A percentile compares a stretch with the other conserved stretches of the same genome.
phyloP scores from a whole-genome alignment of 2,329 filamentous ascomycete genomes.

The Pyrenophora seminiperda region DNA sequence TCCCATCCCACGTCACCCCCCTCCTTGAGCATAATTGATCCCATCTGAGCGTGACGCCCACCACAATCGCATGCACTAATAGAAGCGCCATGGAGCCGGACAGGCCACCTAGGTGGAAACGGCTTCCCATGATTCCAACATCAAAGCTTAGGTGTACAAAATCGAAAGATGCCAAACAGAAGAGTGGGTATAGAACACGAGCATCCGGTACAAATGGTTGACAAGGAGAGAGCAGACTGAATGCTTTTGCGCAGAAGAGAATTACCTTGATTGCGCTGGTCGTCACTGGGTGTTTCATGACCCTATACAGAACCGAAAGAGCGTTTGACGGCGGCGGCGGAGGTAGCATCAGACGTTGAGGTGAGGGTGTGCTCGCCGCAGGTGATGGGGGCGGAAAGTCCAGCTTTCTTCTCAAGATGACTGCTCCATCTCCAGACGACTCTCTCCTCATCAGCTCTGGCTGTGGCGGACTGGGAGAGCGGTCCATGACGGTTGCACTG shows the following conservation, averaged over 20 bases:
- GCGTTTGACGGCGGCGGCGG: slow-evolving; percentile 31
- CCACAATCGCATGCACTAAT: slow-evolving; percentile 54
- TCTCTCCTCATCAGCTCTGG: slow-evolving; percentile 19
- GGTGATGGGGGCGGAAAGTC: slow-evolving; percentile 31
- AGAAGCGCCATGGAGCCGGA: slow-evolving; percentile 52
- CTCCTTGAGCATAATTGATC: slow-evolving; percentile 43
- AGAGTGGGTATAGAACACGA: slow-evolving; percentile 68
- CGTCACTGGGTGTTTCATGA: slow-evolving; percentile 39
- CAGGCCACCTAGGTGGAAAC: slow-evolving; percentile 39
- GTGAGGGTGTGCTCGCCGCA: slow-evolving; percentile 20
- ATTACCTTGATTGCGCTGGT: slow-evolving; percentile 56
- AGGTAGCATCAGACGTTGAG: slow-evolving; percentile 42
- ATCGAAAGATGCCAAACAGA: slow-evolving; percentile 72
- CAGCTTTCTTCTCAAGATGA: slow-evolving; percentile 39
- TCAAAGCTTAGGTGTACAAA: slow-evolving; percentile 45
- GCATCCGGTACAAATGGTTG: slow-evolving; percentile 71
- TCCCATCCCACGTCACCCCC: slow-evolving; percentile 24
- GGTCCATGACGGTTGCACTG: slow-evolving; percentile 37
- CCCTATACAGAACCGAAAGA: slow-evolving; percentile 14
- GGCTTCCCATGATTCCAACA: slow-evolving; percentile 19
- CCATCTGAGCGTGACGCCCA: slow-evolving; percentile 45
- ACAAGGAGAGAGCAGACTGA: slow-evolving; percentile 69
- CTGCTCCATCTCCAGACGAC: slow-evolving; percentile 35
- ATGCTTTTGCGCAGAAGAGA: slow-evolving; percentile 72
- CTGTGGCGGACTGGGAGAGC: slow-evolving; percentile 43